Evolutionary conservation across 2,329 filamentous ascomycete species (phyloP).

Genomic region (Pseudocercospora fuligena): DNA sequence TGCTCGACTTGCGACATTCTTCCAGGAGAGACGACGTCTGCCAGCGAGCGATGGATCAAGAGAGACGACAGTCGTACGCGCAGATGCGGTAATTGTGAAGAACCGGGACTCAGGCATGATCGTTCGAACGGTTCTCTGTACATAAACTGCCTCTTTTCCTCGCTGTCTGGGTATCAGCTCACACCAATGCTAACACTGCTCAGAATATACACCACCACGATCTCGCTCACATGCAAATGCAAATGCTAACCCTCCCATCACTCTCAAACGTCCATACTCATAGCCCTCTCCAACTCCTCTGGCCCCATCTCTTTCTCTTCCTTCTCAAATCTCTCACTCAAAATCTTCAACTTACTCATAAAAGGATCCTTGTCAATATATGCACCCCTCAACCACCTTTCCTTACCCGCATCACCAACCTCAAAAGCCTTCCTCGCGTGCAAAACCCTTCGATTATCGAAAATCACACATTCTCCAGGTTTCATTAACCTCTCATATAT

Average conservation of each 20-base stretch:
- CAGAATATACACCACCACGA: background rate
- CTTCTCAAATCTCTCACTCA: slow-evolving; percentile 24
- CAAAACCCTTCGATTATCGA: slow-evolving; percentile 83
- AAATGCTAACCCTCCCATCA: background rate
- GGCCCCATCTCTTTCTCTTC: background rate
- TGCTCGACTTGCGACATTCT: too few species aligned
- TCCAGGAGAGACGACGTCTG: too few species aligned
- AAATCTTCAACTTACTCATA: slow-evolving; percentile 41
- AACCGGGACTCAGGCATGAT: too few species aligned
- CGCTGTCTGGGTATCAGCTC: background rate
- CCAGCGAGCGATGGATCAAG: too few species aligned
- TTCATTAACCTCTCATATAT: slow-evolving; percentile 74
- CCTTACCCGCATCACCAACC: slow-evolving; percentile 60
- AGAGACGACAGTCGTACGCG: too few species aligned
- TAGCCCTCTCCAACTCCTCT: background rate
- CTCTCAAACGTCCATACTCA: background rate
- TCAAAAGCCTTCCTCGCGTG: slow-evolving; percentile 84
- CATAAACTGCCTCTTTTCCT: background rate
- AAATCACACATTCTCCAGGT: slow-evolving; percentile 88
- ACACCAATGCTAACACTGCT: background rate
- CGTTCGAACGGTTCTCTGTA: too few species aligned
- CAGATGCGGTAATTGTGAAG: too few species aligned
- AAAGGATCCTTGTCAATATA: slow-evolving; percentile 76
- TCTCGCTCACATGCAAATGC: background rate
- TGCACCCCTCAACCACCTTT: slow-evolving; percentile 81